A percentile compares a stretch with the other conserved stretches of the same genome.
Evolutionary conservation across 2,329 filamentous ascomycete species (phyloP).

Genomic region (Scedosporium boydii): DNA sequence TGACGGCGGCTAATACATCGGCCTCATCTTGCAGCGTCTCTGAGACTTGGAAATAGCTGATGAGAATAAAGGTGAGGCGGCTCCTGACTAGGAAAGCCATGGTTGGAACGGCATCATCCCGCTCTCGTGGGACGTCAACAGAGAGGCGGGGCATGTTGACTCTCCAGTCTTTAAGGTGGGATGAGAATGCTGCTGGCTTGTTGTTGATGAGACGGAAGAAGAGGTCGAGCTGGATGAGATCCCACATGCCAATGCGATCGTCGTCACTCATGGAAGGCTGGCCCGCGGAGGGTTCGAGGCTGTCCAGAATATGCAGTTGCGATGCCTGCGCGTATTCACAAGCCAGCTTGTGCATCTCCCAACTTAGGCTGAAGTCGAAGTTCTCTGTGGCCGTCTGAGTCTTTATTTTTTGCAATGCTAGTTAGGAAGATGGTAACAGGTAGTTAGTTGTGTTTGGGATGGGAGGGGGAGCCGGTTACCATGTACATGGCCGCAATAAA

Average conservation of each 20-base stretch:
- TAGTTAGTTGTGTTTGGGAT: no score
- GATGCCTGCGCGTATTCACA: background rate
- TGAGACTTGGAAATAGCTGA: background rate
- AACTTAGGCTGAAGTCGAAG: conserved; percentile 1
- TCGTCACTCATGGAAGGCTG: background rate
- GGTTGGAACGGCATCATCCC: conserved; percentile 1
- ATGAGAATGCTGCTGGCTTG: background rate
- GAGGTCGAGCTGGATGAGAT: conserved; percentile 1
- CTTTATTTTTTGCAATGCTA: background rate
- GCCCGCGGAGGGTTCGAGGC: background rate
- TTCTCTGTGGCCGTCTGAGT: background rate
- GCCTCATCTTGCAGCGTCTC: no score
- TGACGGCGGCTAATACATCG: no score
- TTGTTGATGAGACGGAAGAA: conserved; percentile 4
- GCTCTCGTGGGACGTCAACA: background rate
- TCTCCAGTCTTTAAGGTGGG: background rate
- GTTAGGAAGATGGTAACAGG: no score
- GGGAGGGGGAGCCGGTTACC: background rate
- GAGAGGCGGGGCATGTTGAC: conserved; percentile 4
- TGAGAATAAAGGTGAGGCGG: conserved; percentile 2
- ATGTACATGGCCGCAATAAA: conserved; percentile 3
- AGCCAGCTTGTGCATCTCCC: conserved; percentile 5
- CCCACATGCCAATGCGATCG: conserved; percentile 3
- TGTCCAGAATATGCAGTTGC: background rate
- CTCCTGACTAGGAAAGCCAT: conserved; percentile 1